A percentile compares a stretch with the other conserved stretches of the same genome.
Conservation (phyloP, 2,329 filamentous ascomycete genomes). For the Hysterium pulicare region DNA sequence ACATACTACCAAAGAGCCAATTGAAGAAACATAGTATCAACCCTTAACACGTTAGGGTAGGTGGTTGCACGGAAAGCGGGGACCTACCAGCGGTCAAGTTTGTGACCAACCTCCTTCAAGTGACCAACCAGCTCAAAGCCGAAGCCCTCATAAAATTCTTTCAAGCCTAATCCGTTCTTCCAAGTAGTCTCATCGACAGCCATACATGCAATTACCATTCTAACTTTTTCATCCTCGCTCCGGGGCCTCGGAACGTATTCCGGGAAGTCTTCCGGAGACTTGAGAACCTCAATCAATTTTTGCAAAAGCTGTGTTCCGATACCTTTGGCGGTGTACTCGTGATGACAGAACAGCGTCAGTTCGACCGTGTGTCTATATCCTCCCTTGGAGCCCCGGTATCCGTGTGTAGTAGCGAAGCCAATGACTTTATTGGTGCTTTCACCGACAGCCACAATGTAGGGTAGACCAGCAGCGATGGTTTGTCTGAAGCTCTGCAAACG, state of each 20-base stretch:
- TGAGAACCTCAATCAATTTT: slow-evolving; percentile 26
- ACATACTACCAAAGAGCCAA: slow-evolving; percentile 15
- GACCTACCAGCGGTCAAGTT: slow-evolving; percentile 36
- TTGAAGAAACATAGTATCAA: slow-evolving; percentile 22
- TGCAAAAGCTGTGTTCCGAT: slow-evolving; percentile 33
- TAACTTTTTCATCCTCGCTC: slow-evolving; percentile 20
- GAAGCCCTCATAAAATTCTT: slow-evolving; percentile 37
- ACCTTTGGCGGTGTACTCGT: slow-evolving; percentile 26
- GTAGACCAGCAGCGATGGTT: slow-evolving; percentile 23
- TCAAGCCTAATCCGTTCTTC: slow-evolving; percentile 29
- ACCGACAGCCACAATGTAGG: slow-evolving; percentile 38
- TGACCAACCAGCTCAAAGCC: slow-evolving; percentile 40
- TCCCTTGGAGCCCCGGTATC: slow-evolving; percentile 34
- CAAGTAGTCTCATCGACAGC: slow-evolving; percentile 34
- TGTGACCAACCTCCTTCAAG: slow-evolving; percentile 37
- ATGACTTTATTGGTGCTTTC: slow-evolving; percentile 17
- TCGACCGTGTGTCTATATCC: slow-evolving; percentile 42
- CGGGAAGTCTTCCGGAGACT: slow-evolving; percentile 12
- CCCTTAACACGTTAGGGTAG: slow-evolving; percentile 10
- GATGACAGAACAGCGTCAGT: slow-evolving; percentile 39
- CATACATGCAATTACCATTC: slow-evolving; percentile 38
- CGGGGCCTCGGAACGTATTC: slow-evolving; percentile 10
- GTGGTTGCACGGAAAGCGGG: slow-evolving; percentile 5
- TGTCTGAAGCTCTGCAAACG: slow-evolving; percentile 26
- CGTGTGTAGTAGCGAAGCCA: slow-evolving; percentile 35